Evolutionary conservation across 164 flowering plant genomes (phyloP).

Genomic region (Magnolia sinica): DNA sequence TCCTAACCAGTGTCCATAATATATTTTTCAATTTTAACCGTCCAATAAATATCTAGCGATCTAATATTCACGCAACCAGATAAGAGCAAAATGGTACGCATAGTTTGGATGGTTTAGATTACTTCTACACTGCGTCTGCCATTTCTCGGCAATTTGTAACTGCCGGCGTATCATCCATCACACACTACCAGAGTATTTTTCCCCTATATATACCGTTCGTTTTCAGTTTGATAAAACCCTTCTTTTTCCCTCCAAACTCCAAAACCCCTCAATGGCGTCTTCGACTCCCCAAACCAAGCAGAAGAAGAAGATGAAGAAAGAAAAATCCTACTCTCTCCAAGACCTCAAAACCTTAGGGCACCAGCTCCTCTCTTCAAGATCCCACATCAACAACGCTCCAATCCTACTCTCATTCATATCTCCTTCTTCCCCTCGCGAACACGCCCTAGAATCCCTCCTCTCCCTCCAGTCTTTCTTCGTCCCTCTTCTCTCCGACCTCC

Average conservation of each 20-base stretch:
- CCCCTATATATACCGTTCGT: too few species aligned
- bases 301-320: slow-evolving; percentile 26
- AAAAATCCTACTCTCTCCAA: slow-evolving; percentile 25
- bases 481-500: slow-evolving; percentile 58
- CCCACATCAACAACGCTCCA: slow-evolving; percentile 84
- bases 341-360: slow-evolving; percentile 62
- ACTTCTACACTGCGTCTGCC: too few species aligned
- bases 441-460: slow-evolving; percentile 65
- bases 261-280: neutral
- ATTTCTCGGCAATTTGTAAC: too few species aligned
- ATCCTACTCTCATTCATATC: slow-evolving; percentile 53
- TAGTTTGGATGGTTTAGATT: too few species aligned
- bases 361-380: slow-evolving; percentile 66
- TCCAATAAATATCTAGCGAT: too few species aligned
- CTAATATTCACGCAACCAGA: too few species aligned
- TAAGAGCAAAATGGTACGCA: too few species aligned
- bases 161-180: too few species aligned
- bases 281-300: neutral
- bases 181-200: too few species aligned
- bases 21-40: too few species aligned
- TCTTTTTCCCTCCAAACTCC: neutral
- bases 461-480: slow-evolving; percentile 83
- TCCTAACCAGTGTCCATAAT: too few species aligned
- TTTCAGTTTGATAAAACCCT: neutral
- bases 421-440: slow-evolving; percentile 47